Evolutionary conservation across 2,329 filamentous ascomycete genomes (phyloP).

Genomic region (Ascochyta clinopodiicola): DNA sequence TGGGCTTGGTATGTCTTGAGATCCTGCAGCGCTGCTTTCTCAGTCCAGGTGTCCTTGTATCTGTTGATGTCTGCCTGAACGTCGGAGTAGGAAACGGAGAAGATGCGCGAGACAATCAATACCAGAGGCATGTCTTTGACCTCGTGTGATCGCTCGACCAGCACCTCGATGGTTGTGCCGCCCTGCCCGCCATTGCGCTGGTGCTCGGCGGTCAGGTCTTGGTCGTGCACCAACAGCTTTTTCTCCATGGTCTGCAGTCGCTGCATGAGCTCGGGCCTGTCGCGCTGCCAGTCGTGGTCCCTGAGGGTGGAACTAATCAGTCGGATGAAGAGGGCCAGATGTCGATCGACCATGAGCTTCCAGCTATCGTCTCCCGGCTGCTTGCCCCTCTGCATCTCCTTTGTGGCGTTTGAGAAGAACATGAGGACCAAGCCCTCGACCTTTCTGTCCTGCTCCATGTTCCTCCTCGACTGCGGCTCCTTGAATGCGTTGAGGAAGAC

Average conservation of each 20-base stretch:
- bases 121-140: constrained; percentile 98
- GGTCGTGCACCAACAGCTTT: constrained; percentile 91
- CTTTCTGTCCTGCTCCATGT: constrained; percentile 90
- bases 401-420: constrained; percentile 93
- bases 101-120: constrained; percentile 83
- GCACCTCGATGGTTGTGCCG: constrained; percentile 76
- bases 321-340: constrained; percentile 92
- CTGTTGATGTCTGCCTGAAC: constrained; percentile 88
- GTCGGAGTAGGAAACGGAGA: constrained; percentile 77
- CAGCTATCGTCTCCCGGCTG: constrained; percentile 81
- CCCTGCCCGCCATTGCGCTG: constrained; percentile 64
- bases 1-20: constrained; percentile 93
- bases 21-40: constrained; percentile 87
- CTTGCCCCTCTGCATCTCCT: constrained; percentile 83
- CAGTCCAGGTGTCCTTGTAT: constrained; percentile 83
- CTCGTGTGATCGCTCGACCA: constrained; percentile 84
- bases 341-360: constrained; percentile 91
- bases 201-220: constrained; percentile 75
- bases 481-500: constrained; percentile 94
- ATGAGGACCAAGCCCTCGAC: constrained; percentile 93
- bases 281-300: constrained; percentile 83
- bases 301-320: constrained; percentile 80
- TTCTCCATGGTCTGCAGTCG: constrained; percentile 84
- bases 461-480: constrained; percentile 84
- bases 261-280: constrained; percentile 82